Conservation (phyloP, 1,139 yeast genomes). For the Hemisphaericaspora xylofermentans region DNA sequence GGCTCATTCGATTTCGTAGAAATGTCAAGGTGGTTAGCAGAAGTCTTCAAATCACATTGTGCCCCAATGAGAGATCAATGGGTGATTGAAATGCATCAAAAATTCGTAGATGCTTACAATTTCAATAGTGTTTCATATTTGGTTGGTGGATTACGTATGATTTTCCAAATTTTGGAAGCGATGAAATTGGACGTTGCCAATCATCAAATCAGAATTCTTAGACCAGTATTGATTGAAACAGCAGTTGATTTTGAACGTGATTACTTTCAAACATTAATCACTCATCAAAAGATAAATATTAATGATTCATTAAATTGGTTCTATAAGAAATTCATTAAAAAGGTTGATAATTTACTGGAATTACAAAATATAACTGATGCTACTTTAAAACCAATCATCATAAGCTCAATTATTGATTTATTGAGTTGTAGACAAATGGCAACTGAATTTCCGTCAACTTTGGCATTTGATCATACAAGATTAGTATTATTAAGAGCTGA, state of each 20-base stretch:
- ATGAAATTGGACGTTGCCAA: conserved; percentile 96
- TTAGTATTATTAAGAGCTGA: conserved; percentile 78
- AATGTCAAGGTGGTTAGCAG: conserved; percentile 69
- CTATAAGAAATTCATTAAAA: conserved; percentile 30
- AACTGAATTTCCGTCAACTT: conserved; percentile 77
- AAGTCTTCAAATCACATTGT: conserved; percentile 77
- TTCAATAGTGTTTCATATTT: conserved; percentile 53
- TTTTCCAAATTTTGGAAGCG: conserved; percentile 87
- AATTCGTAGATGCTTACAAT: conserved; percentile 63
- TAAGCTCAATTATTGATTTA: conserved; percentile 56
- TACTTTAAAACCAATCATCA: conserved; percentile 37
- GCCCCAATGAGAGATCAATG: conserved; percentile 95
- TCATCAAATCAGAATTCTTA: conserved; percentile 82
- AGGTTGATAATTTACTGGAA: conserved; percentile 4
- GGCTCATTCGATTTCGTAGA: conserved; percentile 68
- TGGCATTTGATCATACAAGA: conserved; percentile 86
- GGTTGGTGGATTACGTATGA: conserved; percentile 75
- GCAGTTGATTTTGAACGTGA: conserved; percentile 92
- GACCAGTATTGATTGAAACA: conserved; percentile 83
- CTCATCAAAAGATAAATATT: conserved; percentile 65
- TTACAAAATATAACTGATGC: conserved; percentile 13
- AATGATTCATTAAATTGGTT: conserved; percentile 74
- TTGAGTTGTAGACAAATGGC: conserved; percentile 80
- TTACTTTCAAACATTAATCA: conserved; percentile 71
- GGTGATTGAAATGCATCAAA: conserved; percentile 81